Percentiles rank a stretch among this genome's conserved stretches.
phyloP scores from a whole-genome alignment of 768 basidiomycete genomes.

The Rhodocollybia butyracea region DNA sequence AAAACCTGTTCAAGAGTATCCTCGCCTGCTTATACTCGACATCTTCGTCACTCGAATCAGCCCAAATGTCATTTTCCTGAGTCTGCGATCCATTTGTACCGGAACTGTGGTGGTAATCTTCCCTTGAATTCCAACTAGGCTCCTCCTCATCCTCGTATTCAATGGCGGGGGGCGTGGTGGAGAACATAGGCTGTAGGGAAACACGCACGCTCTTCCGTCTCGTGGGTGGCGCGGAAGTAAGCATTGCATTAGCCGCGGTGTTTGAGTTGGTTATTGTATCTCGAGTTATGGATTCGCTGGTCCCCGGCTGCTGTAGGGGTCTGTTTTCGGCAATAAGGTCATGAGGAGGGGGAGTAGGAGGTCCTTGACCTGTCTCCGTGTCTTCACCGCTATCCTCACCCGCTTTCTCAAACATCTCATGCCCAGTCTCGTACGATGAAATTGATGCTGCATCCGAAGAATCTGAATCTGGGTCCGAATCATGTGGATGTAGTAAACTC shows the following conservation, averaged over 20 bases:
- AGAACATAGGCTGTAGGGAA: constrained; percentile 73
- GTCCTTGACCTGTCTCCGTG: neutral
- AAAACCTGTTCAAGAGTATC: constrained; percentile 44
- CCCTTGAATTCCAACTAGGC: constrained; percentile 14
- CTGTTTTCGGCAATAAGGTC: constrained; percentile 12
- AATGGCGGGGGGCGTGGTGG: constrained; percentile 63
- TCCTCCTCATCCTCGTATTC: constrained; percentile 45
- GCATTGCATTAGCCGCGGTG: constrained; percentile 12
- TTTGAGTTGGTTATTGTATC: too few species aligned
- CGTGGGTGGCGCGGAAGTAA: constrained; percentile 17
- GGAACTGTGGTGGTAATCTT: constrained; percentile 11
- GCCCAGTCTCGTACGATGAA: constrained; percentile 66
- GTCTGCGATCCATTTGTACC: constrained; percentile 8
- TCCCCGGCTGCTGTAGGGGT: too few species aligned
- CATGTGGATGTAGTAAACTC: neutral
- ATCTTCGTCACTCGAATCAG: constrained; percentile 76
- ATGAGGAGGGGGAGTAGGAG: constrained; percentile 13
- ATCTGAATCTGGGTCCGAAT: constrained; percentile 9
- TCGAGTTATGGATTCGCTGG: too few species aligned
- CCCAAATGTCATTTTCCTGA: constrained; percentile 46
- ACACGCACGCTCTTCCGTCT: constrained; percentile 75
- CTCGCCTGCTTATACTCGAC: constrained; percentile 61
- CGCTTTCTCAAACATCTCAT: constrained; percentile 44
- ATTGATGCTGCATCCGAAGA: constrained; percentile 42
- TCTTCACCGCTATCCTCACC: constrained; percentile 5